These are phyloP conservation scores for Pseudozyma sp. DNA, from an alignment of 1,284 basidiomycete genomes.

Conservation along the genomic window DNA sequence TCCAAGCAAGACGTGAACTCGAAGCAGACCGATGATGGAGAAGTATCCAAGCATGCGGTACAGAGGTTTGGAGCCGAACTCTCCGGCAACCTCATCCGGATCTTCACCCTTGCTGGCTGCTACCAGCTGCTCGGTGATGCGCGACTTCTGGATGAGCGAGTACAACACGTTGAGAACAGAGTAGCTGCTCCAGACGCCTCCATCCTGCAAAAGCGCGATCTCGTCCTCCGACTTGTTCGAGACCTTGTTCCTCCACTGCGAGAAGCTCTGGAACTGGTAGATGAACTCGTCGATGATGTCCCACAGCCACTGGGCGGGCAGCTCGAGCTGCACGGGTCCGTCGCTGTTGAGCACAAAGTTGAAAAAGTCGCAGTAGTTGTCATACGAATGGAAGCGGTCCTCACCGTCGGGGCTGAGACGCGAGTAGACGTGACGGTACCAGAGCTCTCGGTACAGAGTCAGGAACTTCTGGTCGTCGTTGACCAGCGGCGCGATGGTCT, in stretches of 20 bases:
- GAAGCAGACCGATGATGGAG: conserved; percentile 91
- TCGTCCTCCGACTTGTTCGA: conserved; percentile 91
- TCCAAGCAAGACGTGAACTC: conserved; percentile 93
- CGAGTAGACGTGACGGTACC: conserved; percentile 92
- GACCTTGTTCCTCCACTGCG: conserved; percentile 82
- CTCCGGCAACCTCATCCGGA: conserved; percentile 83
- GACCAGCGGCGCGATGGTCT: conserved; percentile 91
- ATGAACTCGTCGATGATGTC: conserved; percentile 99
- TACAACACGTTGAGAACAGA: conserved; percentile 97
- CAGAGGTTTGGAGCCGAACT: conserved; percentile 87
- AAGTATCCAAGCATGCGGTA: conserved; percentile 97
- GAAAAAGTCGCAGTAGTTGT: conserved; percentile 98
- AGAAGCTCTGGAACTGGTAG: conserved; percentile 95
- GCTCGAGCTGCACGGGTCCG: conserved; percentile 87
- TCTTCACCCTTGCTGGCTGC: conserved; percentile 84
- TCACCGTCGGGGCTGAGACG: conserved; percentile 93
- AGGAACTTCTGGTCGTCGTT: conserved; percentile 75
- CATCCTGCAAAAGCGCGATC: conserved; percentile 62
- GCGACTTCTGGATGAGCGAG: conserved; percentile 95
- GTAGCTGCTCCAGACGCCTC: conserved; percentile 92
- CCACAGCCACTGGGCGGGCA: conserved; percentile 98
- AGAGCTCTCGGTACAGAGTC: conserved; percentile 93
- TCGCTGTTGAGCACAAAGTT: conserved; percentile 93
- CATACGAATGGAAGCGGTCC: conserved; percentile 97
- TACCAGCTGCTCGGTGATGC: conserved; percentile 90